A percentile compares a stretch with the other conserved stretches of the same genome.
Conservation (phyloP, 306 rosid genomes). For the Quercus agrifolia region DNA sequence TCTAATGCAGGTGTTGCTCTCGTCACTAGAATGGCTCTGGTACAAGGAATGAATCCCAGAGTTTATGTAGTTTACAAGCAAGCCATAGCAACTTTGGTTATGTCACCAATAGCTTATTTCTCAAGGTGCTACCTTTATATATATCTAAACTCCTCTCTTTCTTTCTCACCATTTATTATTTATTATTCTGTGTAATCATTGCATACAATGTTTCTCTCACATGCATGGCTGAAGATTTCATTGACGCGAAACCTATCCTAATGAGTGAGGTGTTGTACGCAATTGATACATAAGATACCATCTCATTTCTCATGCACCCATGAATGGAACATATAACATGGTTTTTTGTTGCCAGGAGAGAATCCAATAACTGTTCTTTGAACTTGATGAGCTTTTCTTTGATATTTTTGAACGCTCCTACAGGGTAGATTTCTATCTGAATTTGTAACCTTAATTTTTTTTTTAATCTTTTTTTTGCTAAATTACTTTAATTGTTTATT, state of each 20-base stretch:
- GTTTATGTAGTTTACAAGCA: constrained; percentile 49
- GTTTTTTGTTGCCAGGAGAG: constrained; percentile 26
- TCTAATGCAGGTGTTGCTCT: constrained; percentile 33
- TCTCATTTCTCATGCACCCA: background rate
- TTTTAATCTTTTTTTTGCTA: background rate
- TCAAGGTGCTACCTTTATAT: constrained; percentile 22
- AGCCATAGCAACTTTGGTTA: constrained; percentile 41
- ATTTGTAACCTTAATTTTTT: background rate
- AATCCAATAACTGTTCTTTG: constrained; percentile 22
- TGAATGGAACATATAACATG: background rate
- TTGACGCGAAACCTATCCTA: no score
- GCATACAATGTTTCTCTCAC: no score
- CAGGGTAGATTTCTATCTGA: constrained; percentile 35
- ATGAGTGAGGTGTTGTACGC: no score
- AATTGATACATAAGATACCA: no score
- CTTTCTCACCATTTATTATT: background rate
- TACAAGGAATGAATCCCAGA: constrained; percentile 53
- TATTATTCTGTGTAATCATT: no score
- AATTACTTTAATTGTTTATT: no score
- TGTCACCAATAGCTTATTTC: constrained; percentile 45
- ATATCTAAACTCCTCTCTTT: background rate
- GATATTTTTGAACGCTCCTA: constrained; percentile 38
- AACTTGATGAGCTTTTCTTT: constrained; percentile 36
- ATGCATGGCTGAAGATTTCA: no score
- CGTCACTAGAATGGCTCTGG: constrained; percentile 30